Evolutionary conservation across 768 basidiomycete genomes (phyloP).

Genomic region (Collybia nuda): DNA sequence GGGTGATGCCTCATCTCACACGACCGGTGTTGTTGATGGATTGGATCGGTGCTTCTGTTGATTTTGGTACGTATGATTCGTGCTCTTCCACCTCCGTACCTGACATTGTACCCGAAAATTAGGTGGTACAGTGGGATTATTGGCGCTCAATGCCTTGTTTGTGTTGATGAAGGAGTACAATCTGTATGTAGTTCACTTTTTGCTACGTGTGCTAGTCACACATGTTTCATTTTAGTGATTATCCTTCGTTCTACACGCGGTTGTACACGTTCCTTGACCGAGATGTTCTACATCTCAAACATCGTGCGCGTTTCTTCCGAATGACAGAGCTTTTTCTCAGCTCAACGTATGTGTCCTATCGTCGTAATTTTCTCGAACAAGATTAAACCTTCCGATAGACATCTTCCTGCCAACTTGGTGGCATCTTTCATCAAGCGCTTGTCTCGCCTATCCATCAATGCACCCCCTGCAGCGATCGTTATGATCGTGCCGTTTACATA

Average conservation of each 20-base stretch:
- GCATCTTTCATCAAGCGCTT: slow-evolving; percentile 95
- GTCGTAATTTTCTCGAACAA: not conserved
- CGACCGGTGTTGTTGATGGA: slow-evolving; percentile 84
- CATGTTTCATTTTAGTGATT: slow-evolving; percentile 60
- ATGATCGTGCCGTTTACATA: slow-evolving; percentile 93
- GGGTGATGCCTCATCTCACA: slow-evolving; percentile 82
- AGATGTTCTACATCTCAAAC: slow-evolving; percentile 86
- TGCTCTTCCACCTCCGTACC: not conserved
- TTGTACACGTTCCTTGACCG: slow-evolving; percentile 89
- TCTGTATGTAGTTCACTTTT: slow-evolving; percentile 54
- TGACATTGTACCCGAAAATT: not conserved
- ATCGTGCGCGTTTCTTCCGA: slow-evolving; percentile 94
- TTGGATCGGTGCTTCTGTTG: slow-evolving; percentile 85
- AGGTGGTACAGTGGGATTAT: slow-evolving; percentile 84
- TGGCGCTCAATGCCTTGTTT: slow-evolving; percentile 91
- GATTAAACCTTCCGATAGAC: slow-evolving; percentile 33
- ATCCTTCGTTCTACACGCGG: slow-evolving; percentile 91
- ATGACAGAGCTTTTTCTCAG: slow-evolving; percentile 87
- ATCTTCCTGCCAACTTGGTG: slow-evolving; percentile 86
- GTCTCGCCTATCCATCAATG: slow-evolving; percentile 76
- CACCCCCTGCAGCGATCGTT: slow-evolving; percentile 88
- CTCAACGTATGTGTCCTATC: slow-evolving; percentile 65
- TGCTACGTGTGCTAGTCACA: slow-evolving; percentile 1
- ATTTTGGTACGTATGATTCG: slow-evolving; percentile 55
- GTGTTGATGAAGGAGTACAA: slow-evolving; percentile 91